Evolutionary conservation across 116 monocot species (phyloP).

Genomic region (Dioscorea cayenensis): DNA sequence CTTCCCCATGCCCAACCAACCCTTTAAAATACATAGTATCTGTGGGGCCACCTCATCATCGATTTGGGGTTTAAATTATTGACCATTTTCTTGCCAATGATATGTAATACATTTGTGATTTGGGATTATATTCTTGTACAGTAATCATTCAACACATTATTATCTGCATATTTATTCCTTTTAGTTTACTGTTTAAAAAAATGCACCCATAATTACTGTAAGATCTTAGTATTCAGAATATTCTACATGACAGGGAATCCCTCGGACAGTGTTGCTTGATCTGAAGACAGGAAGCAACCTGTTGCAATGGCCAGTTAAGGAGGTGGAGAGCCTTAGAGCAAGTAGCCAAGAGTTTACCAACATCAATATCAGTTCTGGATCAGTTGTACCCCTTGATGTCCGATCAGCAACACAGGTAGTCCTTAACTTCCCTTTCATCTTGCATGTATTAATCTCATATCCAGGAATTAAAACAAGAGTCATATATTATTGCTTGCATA

Average conservation of each 20-base stretch:
- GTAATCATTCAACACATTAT: too few relatives aligned
- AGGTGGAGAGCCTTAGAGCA: conserved; percentile 46
- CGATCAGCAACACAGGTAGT: conserved; percentile 39
- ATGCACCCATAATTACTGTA: neutral
- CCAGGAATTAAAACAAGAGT: neutral
- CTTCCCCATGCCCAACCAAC: too few relatives aligned
- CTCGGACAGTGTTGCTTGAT: conserved; percentile 61
- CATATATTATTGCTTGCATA: neutral
- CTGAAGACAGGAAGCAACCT: conserved; percentile 62
- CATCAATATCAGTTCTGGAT: conserved; percentile 31
- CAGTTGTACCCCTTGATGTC: conserved; percentile 42
- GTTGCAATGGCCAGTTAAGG: conserved; percentile 81
- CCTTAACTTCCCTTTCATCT: neutral
- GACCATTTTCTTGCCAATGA: too few relatives aligned
- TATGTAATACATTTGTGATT: too few relatives aligned
- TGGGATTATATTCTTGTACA: too few relatives aligned
- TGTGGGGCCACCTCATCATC: too few relatives aligned
- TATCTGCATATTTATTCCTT: too few relatives aligned
- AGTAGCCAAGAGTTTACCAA: conserved; percentile 18
- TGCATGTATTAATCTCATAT: neutral
- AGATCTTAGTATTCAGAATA: neutral
- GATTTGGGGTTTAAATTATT: too few relatives aligned
- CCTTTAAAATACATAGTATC: too few relatives aligned
- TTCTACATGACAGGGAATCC: conserved; percentile 37
- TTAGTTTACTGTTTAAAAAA: too few relatives aligned